These are phyloP conservation scores for Brassica juncea DNA, from an alignment of 345 rosid genomes.

Conservation along the genomic window DNA sequence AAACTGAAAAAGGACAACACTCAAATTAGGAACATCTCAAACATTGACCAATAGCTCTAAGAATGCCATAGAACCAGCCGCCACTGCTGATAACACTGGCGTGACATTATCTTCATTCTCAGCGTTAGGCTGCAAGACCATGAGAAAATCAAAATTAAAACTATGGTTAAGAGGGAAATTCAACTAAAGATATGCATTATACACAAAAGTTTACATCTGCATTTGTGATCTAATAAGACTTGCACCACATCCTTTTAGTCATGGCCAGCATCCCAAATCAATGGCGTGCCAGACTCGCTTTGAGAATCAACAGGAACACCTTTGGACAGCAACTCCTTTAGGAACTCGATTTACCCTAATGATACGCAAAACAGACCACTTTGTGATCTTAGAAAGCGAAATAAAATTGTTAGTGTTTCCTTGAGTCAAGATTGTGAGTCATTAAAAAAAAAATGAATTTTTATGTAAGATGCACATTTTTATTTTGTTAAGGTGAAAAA, in stretches of 20 bases:
- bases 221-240: slow-evolving; percentile 68
- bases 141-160: neutral
- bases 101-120: slow-evolving; percentile 84
- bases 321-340: slow-evolving; percentile 59
- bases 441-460: too few relatives aligned
- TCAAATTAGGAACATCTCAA: slow-evolving; percentile 21
- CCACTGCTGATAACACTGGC: slow-evolving; percentile 82
- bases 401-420: neutral
- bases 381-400: neutral
- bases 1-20: neutral
- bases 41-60: slow-evolving; percentile 79
- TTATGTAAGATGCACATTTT: too few relatives aligned
- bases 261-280: slow-evolving; percentile 94
- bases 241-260: slow-evolving; percentile 70
- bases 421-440: too few relatives aligned
- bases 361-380: slow-evolving; percentile 8
- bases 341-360: slow-evolving; percentile 69
- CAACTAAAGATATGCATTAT: neutral
- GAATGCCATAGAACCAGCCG: slow-evolving; percentile 82
- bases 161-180: neutral
- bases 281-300: slow-evolving; percentile 87
- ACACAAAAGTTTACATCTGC: slow-evolving; percentile 56
- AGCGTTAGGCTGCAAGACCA: slow-evolving; percentile 73
- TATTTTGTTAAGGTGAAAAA: too few relatives aligned
- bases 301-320: slow-evolving; percentile 67